Base-by-base conservation (phyloP, 140 eudicot genomes). In the Erigeron philadelphicus region DNA sequence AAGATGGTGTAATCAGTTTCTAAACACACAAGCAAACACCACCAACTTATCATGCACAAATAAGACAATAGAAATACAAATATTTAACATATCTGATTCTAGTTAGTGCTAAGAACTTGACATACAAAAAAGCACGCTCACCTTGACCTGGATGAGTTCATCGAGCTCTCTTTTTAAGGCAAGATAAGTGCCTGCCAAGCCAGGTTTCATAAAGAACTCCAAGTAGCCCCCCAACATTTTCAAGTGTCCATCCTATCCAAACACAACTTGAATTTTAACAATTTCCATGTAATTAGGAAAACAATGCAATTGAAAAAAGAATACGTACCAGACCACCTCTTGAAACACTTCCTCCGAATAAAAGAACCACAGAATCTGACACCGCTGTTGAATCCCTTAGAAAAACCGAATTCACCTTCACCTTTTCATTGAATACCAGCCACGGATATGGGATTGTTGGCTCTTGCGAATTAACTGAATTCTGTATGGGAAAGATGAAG, bases 371-470 rank as follows among this genome's bases (percentile, higher is more conserved):
- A 9, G 98, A 92, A 83, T 92, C 98, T 44, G 96, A 88, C 25
- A 92, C 95, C 23, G 92, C 98, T 64, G 98, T 92, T 11, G 98
- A 92, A 82, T 92, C 96, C 67, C 96, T 85, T 45, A 92, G 75
- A 68, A 92, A 88, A 23, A 92, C 98, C 19, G 90, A 61, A 78
- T 92, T 92, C 59, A 92, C 96, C 72, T 92, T 92, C 74, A 92
- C 81, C 80, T 92, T 92, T 74, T 92, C 98, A 59, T 92, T 92
- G 72, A 92, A 92, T 42, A 92, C 93, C 69, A 92, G 76, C 98
- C 98, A 92, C 62, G 98, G 98, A 67, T 81, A 88, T 61, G 96
- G 98, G 58, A 92, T 88, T 62, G 68, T 79, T 58, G 81, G 76
- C 71, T 81, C 95, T 76, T 88, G 98, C 46, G 87, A 84, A 71